A percentile compares a stretch with the other conserved stretches of the same genome.
Evolutionary conservation across 345 rosid genomes (phyloP).

Genomic region (Excoecaria cochinchinensis): DNA sequence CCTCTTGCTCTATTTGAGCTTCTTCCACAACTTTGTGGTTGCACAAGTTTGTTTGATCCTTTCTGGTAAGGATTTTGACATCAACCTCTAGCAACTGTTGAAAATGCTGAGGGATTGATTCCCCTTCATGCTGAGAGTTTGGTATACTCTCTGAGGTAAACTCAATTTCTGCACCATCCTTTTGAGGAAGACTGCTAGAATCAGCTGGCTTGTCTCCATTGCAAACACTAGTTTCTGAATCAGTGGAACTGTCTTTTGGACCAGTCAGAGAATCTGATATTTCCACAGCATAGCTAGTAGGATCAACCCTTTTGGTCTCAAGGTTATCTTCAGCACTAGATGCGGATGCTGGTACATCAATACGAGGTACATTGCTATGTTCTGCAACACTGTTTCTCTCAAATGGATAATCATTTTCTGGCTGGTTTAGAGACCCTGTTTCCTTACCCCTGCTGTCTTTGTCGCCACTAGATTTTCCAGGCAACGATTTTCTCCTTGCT

Average conservation of each 20-base stretch:
- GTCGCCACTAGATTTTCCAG: constrained; percentile 43
- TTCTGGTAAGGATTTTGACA: constrained; percentile 25
- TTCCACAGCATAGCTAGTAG: constrained; percentile 47
- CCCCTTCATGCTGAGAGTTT: constrained; percentile 28
- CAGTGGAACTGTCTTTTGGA: constrained; percentile 52
- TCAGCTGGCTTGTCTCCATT: constrained; percentile 45
- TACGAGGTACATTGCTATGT: constrained; percentile 33
- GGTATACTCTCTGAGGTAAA: constrained; percentile 21
- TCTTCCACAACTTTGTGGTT: constrained; percentile 30
- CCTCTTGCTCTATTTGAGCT: constrained; percentile 28
- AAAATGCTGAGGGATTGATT: constrained; percentile 26
- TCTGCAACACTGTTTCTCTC: constrained; percentile 37
- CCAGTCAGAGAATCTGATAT: constrained; percentile 41
- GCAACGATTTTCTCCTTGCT: constrained; percentile 52
- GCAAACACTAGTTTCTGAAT: constrained; percentile 44
- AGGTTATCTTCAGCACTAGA: constrained; percentile 61
- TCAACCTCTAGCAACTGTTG: constrained; percentile 34
- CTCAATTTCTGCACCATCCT: constrained; percentile 29
- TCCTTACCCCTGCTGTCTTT: constrained; percentile 41
- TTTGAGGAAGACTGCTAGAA: constrained; percentile 26
- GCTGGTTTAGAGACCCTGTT: constrained; percentile 33
- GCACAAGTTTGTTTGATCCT: constrained; percentile 25
- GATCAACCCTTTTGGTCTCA: constrained; percentile 70
- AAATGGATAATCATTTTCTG: constrained; percentile 37
- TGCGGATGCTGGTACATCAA: constrained; percentile 44